Percentiles rank a stretch among this genome's conserved stretches.
Evolutionary conservation across 345 rosid genomes (phyloP).

Genomic region (Gynandropsis gynandra): DNA sequence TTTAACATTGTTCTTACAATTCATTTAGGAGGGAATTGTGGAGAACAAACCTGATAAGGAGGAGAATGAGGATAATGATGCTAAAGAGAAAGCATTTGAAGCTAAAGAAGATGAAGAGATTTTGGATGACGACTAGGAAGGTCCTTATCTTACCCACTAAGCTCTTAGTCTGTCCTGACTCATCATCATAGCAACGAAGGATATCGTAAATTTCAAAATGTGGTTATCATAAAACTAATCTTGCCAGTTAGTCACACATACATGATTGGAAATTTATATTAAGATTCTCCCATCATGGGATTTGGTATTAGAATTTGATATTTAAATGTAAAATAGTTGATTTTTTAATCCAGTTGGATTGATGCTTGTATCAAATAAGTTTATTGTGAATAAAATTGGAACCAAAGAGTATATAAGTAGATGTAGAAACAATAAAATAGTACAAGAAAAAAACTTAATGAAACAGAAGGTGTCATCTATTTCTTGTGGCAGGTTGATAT

Average conservation of each 20-base stretch:
- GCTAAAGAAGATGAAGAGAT: slow-evolving; percentile 21
- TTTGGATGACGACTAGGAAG: slow-evolving; percentile 34
- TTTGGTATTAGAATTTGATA: too few species aligned
- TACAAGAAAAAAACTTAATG: neutral
- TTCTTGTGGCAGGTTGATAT: slow-evolving; percentile 23
- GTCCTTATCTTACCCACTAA: neutral
- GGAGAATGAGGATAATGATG: neutral
- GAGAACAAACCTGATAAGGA: slow-evolving; percentile 32
- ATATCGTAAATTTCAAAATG: too few species aligned
- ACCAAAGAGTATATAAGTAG: slow-evolving; percentile 10
- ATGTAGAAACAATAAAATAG: slow-evolving; percentile 22
- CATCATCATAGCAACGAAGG: too few species aligned
- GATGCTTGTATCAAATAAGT: too few species aligned
- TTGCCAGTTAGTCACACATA: too few species aligned
- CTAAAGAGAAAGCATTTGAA: slow-evolving; percentile 5
- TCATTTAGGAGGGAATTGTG: slow-evolving; percentile 31
- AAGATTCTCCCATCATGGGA: too few species aligned
- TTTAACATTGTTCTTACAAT: slow-evolving; percentile 1
- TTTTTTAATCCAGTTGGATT: too few species aligned
- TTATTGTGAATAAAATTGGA: slow-evolving; percentile 19
- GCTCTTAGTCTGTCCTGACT: too few species aligned
- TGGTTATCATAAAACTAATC: too few species aligned
- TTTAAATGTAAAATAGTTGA: too few species aligned
- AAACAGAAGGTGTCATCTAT: slow-evolving; percentile 29
- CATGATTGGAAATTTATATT: too few species aligned